Evolutionary conservation across 257 asterid genomes (phyloP).

Genomic region (Gentiana straminea): DNA sequence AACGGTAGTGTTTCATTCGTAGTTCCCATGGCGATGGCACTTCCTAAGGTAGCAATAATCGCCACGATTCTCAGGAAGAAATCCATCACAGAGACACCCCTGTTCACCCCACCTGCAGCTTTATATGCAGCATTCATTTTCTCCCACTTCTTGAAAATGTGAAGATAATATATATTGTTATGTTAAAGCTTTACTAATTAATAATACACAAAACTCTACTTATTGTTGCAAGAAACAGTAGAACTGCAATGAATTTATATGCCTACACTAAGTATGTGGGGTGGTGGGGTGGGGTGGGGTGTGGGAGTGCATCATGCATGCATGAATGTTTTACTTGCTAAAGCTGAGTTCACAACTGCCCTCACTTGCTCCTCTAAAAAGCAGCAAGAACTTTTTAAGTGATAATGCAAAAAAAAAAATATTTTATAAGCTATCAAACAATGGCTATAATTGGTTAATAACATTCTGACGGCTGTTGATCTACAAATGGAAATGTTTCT

Average conservation of each 20-base stretch:
- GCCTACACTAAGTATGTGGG: too few species aligned
- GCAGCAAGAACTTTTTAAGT: neutral
- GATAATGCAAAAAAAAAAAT: neutral
- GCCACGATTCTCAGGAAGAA: slow-evolving; percentile 27
- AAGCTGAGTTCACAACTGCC: slow-evolving; percentile 10
- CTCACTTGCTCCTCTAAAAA: slow-evolving; percentile 16
- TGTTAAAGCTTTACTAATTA: neutral
- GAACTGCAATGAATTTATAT: slow-evolving; percentile 7
- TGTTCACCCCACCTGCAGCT: slow-evolving; percentile 14
- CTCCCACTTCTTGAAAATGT: neutral
- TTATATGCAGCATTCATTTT: slow-evolving; percentile 18
- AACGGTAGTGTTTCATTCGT: slow-evolving; percentile 29
- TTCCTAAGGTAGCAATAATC: slow-evolving; percentile 18
- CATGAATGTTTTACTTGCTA: slow-evolving; percentile 6
- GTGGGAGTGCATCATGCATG: neutral
- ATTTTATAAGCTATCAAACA: neutral
- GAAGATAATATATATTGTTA: neutral
- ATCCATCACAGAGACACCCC: slow-evolving; percentile 23
- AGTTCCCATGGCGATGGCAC: slow-evolving; percentile 36
- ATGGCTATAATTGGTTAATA: too few species aligned
- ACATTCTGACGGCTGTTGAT: too few species aligned
- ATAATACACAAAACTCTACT: too few species aligned
- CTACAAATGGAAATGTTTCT: too few species aligned
- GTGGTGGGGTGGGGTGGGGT: neutral
- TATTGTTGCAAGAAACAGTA: neutral